phyloP scores from a whole-genome alignment of 2,329 filamentous ascomycete genomes.

The Capronia americana region DNA sequence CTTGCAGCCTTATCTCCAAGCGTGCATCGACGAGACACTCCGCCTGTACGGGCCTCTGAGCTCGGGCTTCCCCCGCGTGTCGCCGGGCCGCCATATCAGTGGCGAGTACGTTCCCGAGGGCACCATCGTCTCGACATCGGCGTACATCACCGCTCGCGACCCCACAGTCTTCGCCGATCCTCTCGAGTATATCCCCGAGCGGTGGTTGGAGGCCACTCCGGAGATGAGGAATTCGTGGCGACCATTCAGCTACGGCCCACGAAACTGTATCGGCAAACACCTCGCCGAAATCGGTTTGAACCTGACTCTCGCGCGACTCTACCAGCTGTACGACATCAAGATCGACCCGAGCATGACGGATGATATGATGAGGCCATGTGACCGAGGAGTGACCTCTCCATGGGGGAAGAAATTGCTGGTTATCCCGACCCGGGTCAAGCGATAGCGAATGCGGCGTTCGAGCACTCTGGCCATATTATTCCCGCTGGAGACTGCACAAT shows the following conservation, averaged over 20 bases:
- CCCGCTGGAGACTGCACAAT: too few relatives aligned
- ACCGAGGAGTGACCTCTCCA: constrained; percentile 24
- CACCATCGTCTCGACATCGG: constrained; percentile 48
- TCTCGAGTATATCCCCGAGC: constrained; percentile 54
- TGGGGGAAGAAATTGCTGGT: not conserved
- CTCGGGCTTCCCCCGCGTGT: constrained; percentile 21
- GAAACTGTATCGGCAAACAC: constrained; percentile 53
- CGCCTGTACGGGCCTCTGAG: constrained; percentile 24
- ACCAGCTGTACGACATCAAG: constrained; percentile 25
- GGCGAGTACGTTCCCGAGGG: constrained; percentile 48
- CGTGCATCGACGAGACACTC: constrained; percentile 22
- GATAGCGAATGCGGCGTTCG: not conserved
- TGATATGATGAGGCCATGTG: constrained; percentile 21
- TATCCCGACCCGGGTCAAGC: not conserved
- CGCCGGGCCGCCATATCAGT: constrained; percentile 44
- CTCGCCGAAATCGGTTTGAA: constrained; percentile 52
- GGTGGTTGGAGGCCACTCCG: constrained; percentile 52
- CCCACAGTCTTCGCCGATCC: constrained; percentile 48
- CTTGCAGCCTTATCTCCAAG: too few relatives aligned
- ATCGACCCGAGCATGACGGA: constrained; percentile 24
- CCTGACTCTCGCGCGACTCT: constrained; percentile 45
- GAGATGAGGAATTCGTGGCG: constrained; percentile 52
- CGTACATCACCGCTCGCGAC: constrained; percentile 51
- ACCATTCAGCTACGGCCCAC: constrained; percentile 51
- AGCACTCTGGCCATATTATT: not conserved